phyloP scores from a whole-genome alignment of 2,329 filamentous ascomycete species.

The Curvularia sp. region DNA sequence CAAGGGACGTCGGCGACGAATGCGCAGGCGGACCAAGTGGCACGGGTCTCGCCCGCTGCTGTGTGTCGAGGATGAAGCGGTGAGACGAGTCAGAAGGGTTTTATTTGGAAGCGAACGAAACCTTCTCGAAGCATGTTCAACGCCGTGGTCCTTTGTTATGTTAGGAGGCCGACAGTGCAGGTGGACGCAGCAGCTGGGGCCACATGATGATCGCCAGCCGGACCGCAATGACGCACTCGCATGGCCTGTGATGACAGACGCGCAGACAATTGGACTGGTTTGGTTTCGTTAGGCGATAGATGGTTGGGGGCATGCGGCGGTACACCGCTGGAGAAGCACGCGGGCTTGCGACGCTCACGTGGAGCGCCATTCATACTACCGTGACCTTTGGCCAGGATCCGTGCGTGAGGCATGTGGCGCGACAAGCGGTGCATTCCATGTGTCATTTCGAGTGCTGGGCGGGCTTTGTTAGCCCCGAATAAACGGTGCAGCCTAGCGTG shows the following conservation, averaged over 20 bases:
- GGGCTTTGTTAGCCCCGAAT: slow-evolving; percentile 7
- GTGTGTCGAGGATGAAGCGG: neutral
- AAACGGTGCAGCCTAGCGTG: slow-evolving; percentile 15
- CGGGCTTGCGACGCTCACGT: slow-evolving; percentile 23
- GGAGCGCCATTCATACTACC: slow-evolving; percentile 13
- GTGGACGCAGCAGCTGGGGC: slow-evolving; percentile 29
- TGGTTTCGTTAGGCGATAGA: slow-evolving; percentile 43
- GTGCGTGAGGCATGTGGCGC: slow-evolving; percentile 16
- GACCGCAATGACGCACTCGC: slow-evolving; percentile 40
- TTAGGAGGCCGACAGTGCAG: slow-evolving; percentile 24
- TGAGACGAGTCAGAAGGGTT: slow-evolving; percentile 11
- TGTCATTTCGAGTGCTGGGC: slow-evolving; percentile 10
- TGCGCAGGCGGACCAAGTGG: neutral
- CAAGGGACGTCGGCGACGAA: neutral
- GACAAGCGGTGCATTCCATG: slow-evolving; percentile 11
- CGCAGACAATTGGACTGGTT: slow-evolving; percentile 30
- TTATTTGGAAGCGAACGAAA: slow-evolving; percentile 35
- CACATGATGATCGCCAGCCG: slow-evolving; percentile 41
- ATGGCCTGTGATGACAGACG: slow-evolving; percentile 20
- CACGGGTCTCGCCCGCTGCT: neutral
- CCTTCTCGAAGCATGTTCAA: slow-evolving; percentile 42
- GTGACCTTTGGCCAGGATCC: slow-evolving; percentile 9
- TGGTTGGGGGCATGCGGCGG: slow-evolving; percentile 18
- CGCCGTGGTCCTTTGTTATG: slow-evolving; percentile 32
- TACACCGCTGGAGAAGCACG: slow-evolving; percentile 26